These are phyloP conservation scores for Botrytis fabae DNA, from an alignment of 2,329 filamentous ascomycete genomes.

Conservation along the genomic window DNA sequence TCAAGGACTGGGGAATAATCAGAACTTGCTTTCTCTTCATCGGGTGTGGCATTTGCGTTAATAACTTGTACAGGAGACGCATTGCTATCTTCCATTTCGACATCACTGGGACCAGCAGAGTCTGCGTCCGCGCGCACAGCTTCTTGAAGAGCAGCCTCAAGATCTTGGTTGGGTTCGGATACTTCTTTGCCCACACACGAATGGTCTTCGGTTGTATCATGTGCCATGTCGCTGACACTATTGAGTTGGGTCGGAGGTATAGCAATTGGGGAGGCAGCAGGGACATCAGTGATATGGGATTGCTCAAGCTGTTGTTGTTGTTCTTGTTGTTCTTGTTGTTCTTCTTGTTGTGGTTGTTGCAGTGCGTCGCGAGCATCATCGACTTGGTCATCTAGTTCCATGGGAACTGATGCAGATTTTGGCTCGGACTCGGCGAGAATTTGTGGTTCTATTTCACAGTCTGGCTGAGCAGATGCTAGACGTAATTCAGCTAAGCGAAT, in stretches of 20 bases:
- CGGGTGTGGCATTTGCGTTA: slow-evolving; percentile 22
- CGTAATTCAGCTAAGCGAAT: background rate
- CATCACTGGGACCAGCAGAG: slow-evolving; percentile 26
- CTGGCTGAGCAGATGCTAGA: slow-evolving; percentile 6
- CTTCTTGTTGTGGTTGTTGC: background rate
- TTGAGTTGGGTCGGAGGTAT: background rate
- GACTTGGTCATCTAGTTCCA: slow-evolving; percentile 14
- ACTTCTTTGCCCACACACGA: slow-evolving; percentile 7
- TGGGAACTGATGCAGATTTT: slow-evolving; percentile 9
- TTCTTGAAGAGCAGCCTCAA: slow-evolving; percentile 37
- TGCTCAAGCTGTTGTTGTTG: background rate
- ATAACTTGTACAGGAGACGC: slow-evolving; percentile 27
- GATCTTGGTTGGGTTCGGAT: slow-evolving; percentile 29
- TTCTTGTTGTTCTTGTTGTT: background rate
- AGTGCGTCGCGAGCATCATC: background rate
- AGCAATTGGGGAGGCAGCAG: background rate
- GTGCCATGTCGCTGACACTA: background rate
- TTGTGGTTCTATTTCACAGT: background rate
- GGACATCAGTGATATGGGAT: background rate
- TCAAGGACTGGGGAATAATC: slow-evolving; percentile 34
- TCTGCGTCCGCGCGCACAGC: slow-evolving; percentile 37
- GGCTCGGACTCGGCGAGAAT: background rate
- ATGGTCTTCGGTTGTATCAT: background rate
- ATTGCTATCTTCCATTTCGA: slow-evolving; percentile 35
- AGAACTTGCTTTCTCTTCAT: slow-evolving; percentile 30